Evolutionary conservation across 1,284 basidiomycete species (phyloP), one percentile per base, ranked within the genome.

Genomic region (Trichosporon sp.): DNA sequence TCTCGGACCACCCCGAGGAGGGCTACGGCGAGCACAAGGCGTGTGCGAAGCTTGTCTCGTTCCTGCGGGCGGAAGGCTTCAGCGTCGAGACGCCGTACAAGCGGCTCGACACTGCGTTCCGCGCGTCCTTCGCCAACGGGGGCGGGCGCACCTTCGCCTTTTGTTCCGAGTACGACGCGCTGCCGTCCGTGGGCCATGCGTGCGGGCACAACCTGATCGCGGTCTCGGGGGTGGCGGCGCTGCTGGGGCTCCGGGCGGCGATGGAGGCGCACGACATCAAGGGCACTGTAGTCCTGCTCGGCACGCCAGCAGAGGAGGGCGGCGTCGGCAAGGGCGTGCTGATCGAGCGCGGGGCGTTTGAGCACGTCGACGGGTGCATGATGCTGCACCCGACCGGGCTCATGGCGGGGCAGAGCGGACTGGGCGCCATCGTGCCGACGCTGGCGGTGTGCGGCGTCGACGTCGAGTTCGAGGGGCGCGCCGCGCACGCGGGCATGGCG

Each of bases 131-230:
- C 62, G 72, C 68, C 29, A 93, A 88, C 79, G 83, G 79, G 65
- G 87, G 87, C 62, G 89, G 90, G 32, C 70, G 74, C 53, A 87
- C 87, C 21, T 85, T 91, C 65, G 91, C 90, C 3, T 83, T 92
- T 66, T 92, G 92, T 78, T 89, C 90, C 7, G 91, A 93, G 66
- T 74, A 68, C 68, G 76, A 77, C 47, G 75, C 75, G 1, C 64
- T 77, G 6, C 73, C 74, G 86, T 85, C 86, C 21, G 84, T 90
- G 65, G 89, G 89, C 4, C 89, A 93, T 80, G 92, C 90, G 0
- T 94, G 92, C 76, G 92, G 92, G 74, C 92, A 95, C 78, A 93
- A 93, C 79, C 85, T 95, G 67, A 95, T 95, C 69, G 92, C 92
- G 34, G 88, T 91, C 68, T 87, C 88, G 65, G 93, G 92, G 29